A percentile compares a stretch with the other conserved stretches of the same genome.
phyloP scores from a whole-genome alignment of 139 green algal genomes.

The Tetradesmus obliquus region DNA sequence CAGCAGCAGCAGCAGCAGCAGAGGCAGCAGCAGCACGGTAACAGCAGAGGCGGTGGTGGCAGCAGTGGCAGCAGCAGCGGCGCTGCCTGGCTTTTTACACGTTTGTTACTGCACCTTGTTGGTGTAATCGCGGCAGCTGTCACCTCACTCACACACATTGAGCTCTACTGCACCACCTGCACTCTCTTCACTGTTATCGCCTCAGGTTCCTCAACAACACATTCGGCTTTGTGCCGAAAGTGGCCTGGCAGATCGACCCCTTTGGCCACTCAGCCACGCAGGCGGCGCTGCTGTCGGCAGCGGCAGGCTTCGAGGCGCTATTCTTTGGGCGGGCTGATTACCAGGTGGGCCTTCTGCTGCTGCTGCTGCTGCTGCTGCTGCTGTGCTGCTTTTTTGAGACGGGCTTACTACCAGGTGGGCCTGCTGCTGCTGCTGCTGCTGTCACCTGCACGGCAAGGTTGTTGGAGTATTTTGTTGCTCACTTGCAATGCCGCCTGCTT shows the following conservation, averaged over 20 bases:
- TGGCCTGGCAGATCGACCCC: conserved; percentile 94
- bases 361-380: neutral
- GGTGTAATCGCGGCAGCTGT: too few relatives aligned
- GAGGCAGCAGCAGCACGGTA: neutral
- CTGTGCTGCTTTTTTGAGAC: conserved; percentile 76
- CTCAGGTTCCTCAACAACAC: conserved; percentile 75
- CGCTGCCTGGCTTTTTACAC: too few relatives aligned
- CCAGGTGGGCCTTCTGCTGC: conserved; percentile 72
- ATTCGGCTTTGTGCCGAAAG: conserved; percentile 67
- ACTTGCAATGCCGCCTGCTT: neutral
- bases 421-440: neutral
- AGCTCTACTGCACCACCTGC: neutral
- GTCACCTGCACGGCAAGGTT: neutral
- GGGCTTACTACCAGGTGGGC: conserved; percentile 85
- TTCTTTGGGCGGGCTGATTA: conserved; percentile 93
- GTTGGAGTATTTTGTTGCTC: neutral
- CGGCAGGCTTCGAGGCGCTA: conserved; percentile 82
- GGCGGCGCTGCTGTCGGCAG: conserved; percentile 75
- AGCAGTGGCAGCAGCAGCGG: too few relatives aligned
- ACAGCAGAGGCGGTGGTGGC: neutral
- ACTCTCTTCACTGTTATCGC: neutral
- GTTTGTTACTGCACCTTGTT: too few relatives aligned
- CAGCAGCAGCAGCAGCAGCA: neutral
- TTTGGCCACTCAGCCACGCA: conserved; percentile 93
- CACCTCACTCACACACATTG: too few relatives aligned